Base-by-base conservation (phyloP, 2,329 filamentous ascomycete genomes). In the Chaetomiaceae sp. region DNA sequence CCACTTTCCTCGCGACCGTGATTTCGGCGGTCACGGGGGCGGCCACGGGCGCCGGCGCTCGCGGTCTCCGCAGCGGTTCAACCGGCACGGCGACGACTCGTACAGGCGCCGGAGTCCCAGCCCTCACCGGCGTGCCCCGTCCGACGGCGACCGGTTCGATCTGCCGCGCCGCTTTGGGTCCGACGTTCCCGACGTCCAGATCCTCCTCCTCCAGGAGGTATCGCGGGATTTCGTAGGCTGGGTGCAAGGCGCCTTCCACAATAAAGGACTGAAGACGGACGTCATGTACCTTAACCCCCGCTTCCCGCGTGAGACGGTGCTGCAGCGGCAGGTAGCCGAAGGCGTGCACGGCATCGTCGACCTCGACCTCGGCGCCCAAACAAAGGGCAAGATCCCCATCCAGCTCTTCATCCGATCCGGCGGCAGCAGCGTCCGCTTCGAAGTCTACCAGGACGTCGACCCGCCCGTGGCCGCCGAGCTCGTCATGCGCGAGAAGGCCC, bases 121-220 rank as follows among this genome's bases (percentile, higher is more conserved):
- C 54, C 88, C 88, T 0, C 71, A 73, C 54, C 66, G 69, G 4
- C 62, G 76, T 27, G 69, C 76, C 44, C 68, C 78, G 19, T 70
- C 75, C 50, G 77, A 85, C 48, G 71, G 73, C 30, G 81, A 86
- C 55, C 73, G 81, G 31, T 73, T 90, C 12, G 85, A 87, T 25
- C 79, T 95, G 7, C 88, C 89, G 38, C 80, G 83, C 50, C 78
- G 90, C 51, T 80, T 83, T 51, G 83, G 87, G 4, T 73, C 78
- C 51, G 82, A 93, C 57, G 83, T 96, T 19, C 91, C 92, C 2
- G 90, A 97, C 60, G 86, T 96, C 14, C 90, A 96, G 65, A 82
- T 97, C 25, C 80, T 96, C 23, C 79, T 95, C 5, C 75, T 92
- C 39, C 84, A 92, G 57, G 83, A 90, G 58, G 77, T 95, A 12